Base-by-base conservation (phyloP, 306 rosid species). In the Dalbergia cochinchinensis region DNA sequence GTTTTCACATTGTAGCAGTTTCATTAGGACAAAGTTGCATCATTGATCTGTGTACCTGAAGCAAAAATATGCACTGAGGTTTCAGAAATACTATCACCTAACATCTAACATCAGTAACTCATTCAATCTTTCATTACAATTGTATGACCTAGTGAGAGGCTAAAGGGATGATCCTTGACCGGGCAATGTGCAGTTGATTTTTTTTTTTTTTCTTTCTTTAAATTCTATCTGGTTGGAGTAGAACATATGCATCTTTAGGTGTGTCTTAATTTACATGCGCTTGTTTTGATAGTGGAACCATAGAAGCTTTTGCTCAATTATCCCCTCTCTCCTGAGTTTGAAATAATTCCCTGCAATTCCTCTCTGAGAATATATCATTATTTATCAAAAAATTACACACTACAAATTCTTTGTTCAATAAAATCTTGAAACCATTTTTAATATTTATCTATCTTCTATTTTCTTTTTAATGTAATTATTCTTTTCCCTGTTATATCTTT, bases 391-490 rank as follows among this genome's bases (percentile, higher is more conserved):
- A 54, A 65, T 48, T 6, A 26, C 6, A 53, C 18, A 53, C 18
- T 51, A 3, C 37, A 8, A 50, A 65, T 50, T 19, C 22, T 35
- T 74, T 69, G 47, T 39, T 50, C 19, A 5, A 16, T 8, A 10
- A 37, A 48, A 37, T 50, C 14, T 60, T 39, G 37, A 39, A 50
- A 51, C 31, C 34, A 60, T 53, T 11, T 68, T 34, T 11, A 2
- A 53, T 68, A 18, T 82, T 19, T 54, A 35, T 7, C 71, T 65
- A 66, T 18, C 45, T 37, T 45, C 60, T 55, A 9, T 39, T 6
- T 57, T 80, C 50, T 77, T 13, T 60, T 58, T 37, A 26, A 47
- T 77, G 73, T 72, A 16, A 16, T 35, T 19, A 39, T 26, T 26
- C 31, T 45, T 68, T 62, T 64, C 35, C 26, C 8, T 45, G 35